phyloP scores from a whole-genome alignment of 805 yeast species.

The Zygoascus flipseniorum region DNA sequence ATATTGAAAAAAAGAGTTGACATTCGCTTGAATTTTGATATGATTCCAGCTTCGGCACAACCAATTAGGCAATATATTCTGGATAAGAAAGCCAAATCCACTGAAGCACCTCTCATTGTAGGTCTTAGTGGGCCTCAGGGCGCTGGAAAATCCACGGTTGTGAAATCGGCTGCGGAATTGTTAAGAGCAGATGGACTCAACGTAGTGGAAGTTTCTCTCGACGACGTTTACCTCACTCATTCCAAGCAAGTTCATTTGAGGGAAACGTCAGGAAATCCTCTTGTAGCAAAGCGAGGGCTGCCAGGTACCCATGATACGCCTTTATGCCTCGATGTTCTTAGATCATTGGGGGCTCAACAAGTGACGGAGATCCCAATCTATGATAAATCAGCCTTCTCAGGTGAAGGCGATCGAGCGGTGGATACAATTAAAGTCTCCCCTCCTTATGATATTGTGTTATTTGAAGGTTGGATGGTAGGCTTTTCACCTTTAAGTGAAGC shows the following conservation, averaged over 20 bases:
- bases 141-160: constrained; percentile 30
- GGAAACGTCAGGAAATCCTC: constrained; percentile 37
- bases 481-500: constrained; percentile 38
- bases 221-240: constrained; percentile 74
- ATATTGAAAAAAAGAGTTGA: too few relatives aligned
- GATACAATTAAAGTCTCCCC: constrained; percentile 33
- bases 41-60: constrained; percentile 1
- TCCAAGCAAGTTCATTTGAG: constrained; percentile 44
- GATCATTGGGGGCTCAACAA: constrained; percentile 23
- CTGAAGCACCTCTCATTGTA: constrained; percentile 15
- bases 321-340: constrained; percentile 32
- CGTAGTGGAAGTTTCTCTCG: constrained; percentile 52
- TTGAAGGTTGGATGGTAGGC: constrained; percentile 96
- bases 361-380: constrained; percentile 50
- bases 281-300: constrained; percentile 73
- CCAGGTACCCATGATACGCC: constrained; percentile 89
- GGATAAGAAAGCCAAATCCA: neutral
- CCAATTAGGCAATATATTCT: constrained; percentile 1
- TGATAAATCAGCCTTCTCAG: constrained; percentile 64
- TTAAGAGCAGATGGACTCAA: constrained; percentile 28
- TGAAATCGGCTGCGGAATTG: constrained; percentile 18
- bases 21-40: neutral
- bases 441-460: constrained; percentile 55
- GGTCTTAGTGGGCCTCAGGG: constrained; percentile 33
- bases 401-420: constrained; percentile 67